phyloP scores from a whole-genome alignment of 1,139 yeast genomes.

The Hansenula sp. region DNA sequence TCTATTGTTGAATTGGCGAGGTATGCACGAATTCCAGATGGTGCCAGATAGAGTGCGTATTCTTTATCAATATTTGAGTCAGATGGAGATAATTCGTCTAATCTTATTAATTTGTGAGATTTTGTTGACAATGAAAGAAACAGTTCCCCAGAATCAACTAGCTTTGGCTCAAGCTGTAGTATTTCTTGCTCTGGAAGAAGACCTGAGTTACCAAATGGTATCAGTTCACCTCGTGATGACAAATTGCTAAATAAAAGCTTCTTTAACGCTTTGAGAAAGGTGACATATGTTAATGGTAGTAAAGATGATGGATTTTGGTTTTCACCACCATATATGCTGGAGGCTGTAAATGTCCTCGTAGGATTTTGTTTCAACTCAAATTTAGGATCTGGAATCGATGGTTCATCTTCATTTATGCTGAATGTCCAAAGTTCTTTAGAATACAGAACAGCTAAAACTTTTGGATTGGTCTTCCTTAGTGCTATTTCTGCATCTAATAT shows the following conservation, averaged over 20 bases:
- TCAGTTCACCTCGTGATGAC: conserved; percentile 34
- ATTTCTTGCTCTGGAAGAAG: conserved; percentile 27
- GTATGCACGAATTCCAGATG: conserved; percentile 72
- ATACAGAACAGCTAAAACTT: conserved; percentile 51
- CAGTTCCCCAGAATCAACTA: conserved; percentile 49
- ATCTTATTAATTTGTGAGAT: conserved; percentile 21
- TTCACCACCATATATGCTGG: conserved; percentile 26
- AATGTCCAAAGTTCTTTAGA: conserved; percentile 63
- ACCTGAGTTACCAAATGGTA: conserved; percentile 55
- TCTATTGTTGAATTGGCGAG: conserved; percentile 41
- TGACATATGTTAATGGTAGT: conserved; percentile 28
- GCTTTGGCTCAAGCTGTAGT: conserved; percentile 51
- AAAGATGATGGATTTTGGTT: conserved; percentile 14
- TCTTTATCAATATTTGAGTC: conserved; percentile 21
- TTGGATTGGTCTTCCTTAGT: conserved; percentile 47
- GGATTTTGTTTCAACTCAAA: conserved; percentile 31
- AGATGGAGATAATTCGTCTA: conserved; percentile 22
- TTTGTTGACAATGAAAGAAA: conserved; percentile 31
- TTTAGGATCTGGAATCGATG: conserved; percentile 26
- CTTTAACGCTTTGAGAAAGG: conserved; percentile 60
- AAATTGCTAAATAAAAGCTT: conserved; percentile 46
- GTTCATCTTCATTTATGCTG: conserved; percentile 33
- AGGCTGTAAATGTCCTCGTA: conserved; percentile 29
- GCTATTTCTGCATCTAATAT: conserved; percentile 57
- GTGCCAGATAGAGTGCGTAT: conserved; percentile 61